Evolutionary conservation across 1,284 basidiomycete genomes (phyloP), one percentile per base, ranked within the genome.

Genomic region (Boletus hoseneyae): DNA sequence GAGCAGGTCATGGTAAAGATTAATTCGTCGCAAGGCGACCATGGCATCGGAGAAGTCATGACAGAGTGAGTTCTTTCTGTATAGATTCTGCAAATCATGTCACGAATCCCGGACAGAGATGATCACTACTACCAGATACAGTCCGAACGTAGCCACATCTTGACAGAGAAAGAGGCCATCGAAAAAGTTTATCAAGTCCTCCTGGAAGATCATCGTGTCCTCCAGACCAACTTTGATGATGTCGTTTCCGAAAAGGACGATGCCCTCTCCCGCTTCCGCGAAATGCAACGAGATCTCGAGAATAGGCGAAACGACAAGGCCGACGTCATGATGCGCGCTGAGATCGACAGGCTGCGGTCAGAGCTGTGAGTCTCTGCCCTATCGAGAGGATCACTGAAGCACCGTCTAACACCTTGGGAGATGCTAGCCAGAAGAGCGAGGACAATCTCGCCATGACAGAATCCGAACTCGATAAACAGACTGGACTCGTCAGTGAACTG

Each of bases 71-170:
- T 74, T 23, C 19, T 34, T 38, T 12, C 6, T 44, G 42, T 42
- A 38, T 35, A 25, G 38, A 35, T n/a, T 40, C 53, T 45, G 51
- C 47, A 42, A 42, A 51, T 42, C 52, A 44, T 37, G 43, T 56
- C 36, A 30, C 41, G 44, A 50, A 46, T 52, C 29, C 42, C 35
- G 50, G 47, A 39, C 18, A 90, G 88, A 67, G 88, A 91, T 63
- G 88, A 91, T 66, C 89, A 90, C 59, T 91, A 89, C 66, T 93
- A 92, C 64, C 79, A 78, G 46, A 83, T 92, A 50, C 90, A 92
- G 61, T 85, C 80, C 2, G 90, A 92, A 58, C 79, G 85, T 44
- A 86, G 85, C 54, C 80, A 83, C 47, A 76, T 89, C 51, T 74
- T 86, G 16, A 72, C 78, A 2, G 88, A 92, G 70, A 93, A 93